Evolutionary conservation across 1,284 basidiomycete species (phyloP).

Genomic region (Leucoagaricus sp.): DNA sequence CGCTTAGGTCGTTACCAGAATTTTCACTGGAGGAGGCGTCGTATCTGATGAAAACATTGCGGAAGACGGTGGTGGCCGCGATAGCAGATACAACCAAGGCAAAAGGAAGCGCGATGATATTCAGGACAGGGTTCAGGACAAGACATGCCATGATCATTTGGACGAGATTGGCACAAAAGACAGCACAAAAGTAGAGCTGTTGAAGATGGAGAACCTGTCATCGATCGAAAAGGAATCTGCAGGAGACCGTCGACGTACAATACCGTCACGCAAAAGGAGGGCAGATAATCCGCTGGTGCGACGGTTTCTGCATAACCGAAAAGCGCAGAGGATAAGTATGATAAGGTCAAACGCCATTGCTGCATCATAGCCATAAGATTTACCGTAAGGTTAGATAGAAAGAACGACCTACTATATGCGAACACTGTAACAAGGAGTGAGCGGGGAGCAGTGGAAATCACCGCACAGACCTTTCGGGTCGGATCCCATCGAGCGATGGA

Average conservation of each 20-base stretch:
- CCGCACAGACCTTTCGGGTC: constrained; percentile 29
- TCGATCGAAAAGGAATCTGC: background rate
- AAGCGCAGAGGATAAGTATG: constrained; percentile 30
- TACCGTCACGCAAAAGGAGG: constrained; percentile 32
- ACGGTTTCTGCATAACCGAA: constrained; percentile 22
- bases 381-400: too few relatives aligned
- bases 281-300: constrained; percentile 26
- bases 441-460: constrained; percentile 32
- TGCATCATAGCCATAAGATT: too few relatives aligned
- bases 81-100: constrained; percentile 36
- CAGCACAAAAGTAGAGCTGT: constrained; percentile 32
- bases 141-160: constrained; percentile 32
- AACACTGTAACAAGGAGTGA: constrained; percentile 30
- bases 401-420: constrained; percentile 29
- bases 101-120: constrained; percentile 33
- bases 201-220: background rate
- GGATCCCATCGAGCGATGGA: constrained; percentile 31
- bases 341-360: constrained; percentile 35
- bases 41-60: constrained; percentile 33
- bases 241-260: constrained; percentile 21
- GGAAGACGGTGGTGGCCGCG: constrained; percentile 34
- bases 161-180: constrained; percentile 32
- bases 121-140: constrained; percentile 35
- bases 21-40: constrained; percentile 23
- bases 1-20: background rate